phyloP scores from a whole-genome alignment of 2,329 filamentous ascomycete species.

The Fusarium oligoseptatum region DNA sequence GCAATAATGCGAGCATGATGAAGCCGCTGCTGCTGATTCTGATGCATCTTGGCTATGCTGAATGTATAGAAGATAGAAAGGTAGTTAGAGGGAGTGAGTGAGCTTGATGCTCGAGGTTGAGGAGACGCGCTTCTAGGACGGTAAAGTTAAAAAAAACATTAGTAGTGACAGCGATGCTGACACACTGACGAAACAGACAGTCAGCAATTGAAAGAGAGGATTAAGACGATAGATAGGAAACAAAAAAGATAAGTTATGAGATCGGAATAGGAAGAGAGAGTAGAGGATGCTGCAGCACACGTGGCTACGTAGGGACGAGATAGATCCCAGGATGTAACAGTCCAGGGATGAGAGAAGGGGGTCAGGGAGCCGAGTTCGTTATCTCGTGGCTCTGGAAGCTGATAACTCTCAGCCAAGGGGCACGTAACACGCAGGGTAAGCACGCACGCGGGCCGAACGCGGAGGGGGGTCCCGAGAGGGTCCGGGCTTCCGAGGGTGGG shows the following conservation, averaged over 20 bases:
- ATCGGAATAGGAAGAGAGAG: conserved; percentile 1
- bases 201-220: conserved; percentile 4
- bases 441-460: conserved; percentile 27
- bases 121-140: conserved; percentile 16
- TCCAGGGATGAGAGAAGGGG: conserved; percentile 17
- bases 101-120: conserved; percentile 9
- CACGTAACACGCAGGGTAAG: conserved; percentile 2
- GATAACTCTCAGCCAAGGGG: conserved; percentile 3
- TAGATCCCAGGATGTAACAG: conserved; percentile 7
- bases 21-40: conserved; percentile 54
- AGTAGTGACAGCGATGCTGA: conserved; percentile 32
- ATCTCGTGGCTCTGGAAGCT: conserved; percentile 30
- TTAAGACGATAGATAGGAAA: conserved; percentile 13
- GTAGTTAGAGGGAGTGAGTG: background rate
- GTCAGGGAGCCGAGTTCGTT: conserved; percentile 17
- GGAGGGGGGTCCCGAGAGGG: conserved; percentile 29
- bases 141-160: conserved; percentile 31
- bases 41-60: conserved; percentile 41
- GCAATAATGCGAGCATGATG: conserved; percentile 80
- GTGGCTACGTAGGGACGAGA: conserved; percentile 15
- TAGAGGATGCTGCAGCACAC: conserved; percentile 8
- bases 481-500: conserved; percentile 23
- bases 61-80: background rate
- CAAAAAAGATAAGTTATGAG: conserved; percentile 11
- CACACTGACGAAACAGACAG: conserved; percentile 15